A percentile compares a stretch with the other conserved stretches of the same genome.
Conservation (phyloP, 2,329 filamentous ascomycete genomes). For the Xylariaceae sp. region DNA sequence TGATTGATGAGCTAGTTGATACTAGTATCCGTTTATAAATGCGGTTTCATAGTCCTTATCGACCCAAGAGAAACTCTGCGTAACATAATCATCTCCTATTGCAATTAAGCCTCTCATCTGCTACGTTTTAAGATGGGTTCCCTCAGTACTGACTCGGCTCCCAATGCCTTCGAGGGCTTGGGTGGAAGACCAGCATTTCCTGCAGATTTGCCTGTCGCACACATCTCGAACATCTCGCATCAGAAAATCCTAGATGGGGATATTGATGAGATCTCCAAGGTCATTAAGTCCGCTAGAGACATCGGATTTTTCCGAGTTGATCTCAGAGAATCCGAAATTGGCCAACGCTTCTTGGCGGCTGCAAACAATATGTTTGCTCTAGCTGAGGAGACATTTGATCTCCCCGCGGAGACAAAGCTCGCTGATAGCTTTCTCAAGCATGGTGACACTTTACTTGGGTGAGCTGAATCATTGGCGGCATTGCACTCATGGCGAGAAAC, state of each 20-base stretch:
- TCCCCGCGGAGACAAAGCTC: constrained; percentile 23
- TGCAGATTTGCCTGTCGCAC: constrained; percentile 16
- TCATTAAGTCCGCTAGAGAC: constrained; percentile 21
- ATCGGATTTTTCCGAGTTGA: constrained; percentile 25
- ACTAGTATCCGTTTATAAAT: constrained; percentile 2
- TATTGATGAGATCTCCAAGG: constrained; percentile 19
- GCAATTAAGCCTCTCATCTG: background rate
- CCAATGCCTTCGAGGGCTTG: constrained; percentile 12
- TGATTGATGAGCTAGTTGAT: background rate
- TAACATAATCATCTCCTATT: background rate
- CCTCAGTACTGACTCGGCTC: constrained; percentile 3
- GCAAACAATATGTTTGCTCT: constrained; percentile 24
- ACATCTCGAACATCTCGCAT: constrained; percentile 24
- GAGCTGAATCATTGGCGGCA: background rate
- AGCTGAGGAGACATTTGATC: constrained; percentile 20
- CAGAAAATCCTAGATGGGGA: constrained; percentile 20
- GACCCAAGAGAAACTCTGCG: background rate
- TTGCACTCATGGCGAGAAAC: background rate
- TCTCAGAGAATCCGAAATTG: constrained; percentile 22
- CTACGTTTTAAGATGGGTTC: constrained; percentile 11
- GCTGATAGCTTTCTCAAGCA: constrained; percentile 25
- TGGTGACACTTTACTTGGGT: constrained; percentile 23
- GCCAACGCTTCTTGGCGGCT: constrained; percentile 14
- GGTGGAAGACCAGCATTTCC: constrained; percentile 14
- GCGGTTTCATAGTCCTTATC: background rate